These are phyloP conservation scores for Kwoniella heveanensis DNA, from an alignment of 768 basidiomycete genomes.

Conservation along the genomic window DNA sequence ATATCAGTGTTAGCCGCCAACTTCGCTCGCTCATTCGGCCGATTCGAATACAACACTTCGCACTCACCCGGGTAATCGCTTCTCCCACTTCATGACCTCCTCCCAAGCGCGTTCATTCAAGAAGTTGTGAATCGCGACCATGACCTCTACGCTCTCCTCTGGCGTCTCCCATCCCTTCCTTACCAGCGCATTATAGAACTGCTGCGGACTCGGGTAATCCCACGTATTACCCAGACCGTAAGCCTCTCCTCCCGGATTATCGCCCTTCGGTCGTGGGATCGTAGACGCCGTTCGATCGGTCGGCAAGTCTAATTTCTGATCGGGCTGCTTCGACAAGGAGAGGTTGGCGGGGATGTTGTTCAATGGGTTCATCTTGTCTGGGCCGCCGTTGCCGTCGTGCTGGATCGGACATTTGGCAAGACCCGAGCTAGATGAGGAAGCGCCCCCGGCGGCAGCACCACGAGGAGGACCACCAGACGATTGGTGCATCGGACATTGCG, in stretches of 20 bases:
- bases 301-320: conserved; percentile 67
- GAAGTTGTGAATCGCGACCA: conserved; percentile 98
- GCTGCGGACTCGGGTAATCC: conserved; percentile 97
- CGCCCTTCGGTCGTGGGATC: conserved; percentile 68
- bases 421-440: conserved; percentile 10
- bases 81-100: conserved; percentile 93
- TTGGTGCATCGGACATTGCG: conserved; percentile 44
- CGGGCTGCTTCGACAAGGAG: conserved; percentile 65
- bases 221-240: conserved; percentile 58
- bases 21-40: too few relatives aligned
- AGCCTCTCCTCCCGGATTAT: conserved; percentile 40
- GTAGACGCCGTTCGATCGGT: conserved; percentile 75
- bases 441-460: too few relatives aligned
- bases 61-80: conserved; percentile 64
- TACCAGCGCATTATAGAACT: conserved; percentile 95
- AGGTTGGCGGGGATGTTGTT: conserved; percentile 80
- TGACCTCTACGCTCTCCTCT: conserved; percentile 84
- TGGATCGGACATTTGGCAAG: conserved; percentile 58
- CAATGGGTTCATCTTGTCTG: conserved; percentile 62
- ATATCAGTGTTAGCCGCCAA: too few relatives aligned
- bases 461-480: background rate
- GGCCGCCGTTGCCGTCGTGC: conserved; percentile 35
- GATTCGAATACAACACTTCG: too few relatives aligned
- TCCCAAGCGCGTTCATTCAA: conserved; percentile 95
- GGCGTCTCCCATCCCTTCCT: conserved; percentile 97